A percentile compares a stretch with the other conserved stretches of the same genome.
Evolutionary conservation across 768 basidiomycete genomes (phyloP).

Genomic region (Russula sp.): DNA sequence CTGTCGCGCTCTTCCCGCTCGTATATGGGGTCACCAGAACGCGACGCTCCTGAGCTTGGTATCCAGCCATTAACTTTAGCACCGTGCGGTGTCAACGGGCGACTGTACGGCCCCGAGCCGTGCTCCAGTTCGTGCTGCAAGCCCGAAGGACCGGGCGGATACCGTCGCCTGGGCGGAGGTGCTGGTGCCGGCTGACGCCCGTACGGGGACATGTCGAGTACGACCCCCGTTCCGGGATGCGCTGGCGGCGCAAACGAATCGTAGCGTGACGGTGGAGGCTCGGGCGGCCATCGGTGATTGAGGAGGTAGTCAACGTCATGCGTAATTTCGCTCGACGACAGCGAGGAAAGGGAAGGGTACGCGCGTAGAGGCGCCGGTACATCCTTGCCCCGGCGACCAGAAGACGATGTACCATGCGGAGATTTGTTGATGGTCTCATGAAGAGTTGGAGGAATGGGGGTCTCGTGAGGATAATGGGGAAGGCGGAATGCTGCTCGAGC

Average conservation of each 20-base stretch:
- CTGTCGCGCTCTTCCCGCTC: constrained; percentile 19
- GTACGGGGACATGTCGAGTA: constrained; percentile 15
- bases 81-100: constrained; percentile 14
- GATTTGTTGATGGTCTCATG: constrained; percentile 59
- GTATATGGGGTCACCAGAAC: constrained; percentile 2
- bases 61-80: constrained; percentile 18
- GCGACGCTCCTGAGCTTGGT: not conserved
- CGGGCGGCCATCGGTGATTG: constrained; percentile 23
- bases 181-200: constrained; percentile 8
- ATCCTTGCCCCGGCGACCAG: constrained; percentile 20
- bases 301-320: constrained; percentile 29
- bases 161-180: constrained; percentile 12
- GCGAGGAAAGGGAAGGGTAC: constrained; percentile 28
- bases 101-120: constrained; percentile 15
- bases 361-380: constrained; percentile 16
- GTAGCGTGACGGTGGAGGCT: constrained; percentile 8
- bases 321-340: constrained; percentile 28
- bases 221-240: constrained; percentile 9
- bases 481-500: constrained; percentile 47
- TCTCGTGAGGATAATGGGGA: constrained; percentile 44
- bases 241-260: constrained; percentile 5
- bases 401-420: constrained; percentile 36
- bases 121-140: constrained; percentile 18
- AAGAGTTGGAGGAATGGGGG: constrained; percentile 51
- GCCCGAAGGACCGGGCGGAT: constrained; percentile 17